Evolutionary conservation across 2,329 filamentous ascomycete species (phyloP), one percentile per base, ranked within the genome.

Genomic region (Aureobasidium leucospermi): DNA sequence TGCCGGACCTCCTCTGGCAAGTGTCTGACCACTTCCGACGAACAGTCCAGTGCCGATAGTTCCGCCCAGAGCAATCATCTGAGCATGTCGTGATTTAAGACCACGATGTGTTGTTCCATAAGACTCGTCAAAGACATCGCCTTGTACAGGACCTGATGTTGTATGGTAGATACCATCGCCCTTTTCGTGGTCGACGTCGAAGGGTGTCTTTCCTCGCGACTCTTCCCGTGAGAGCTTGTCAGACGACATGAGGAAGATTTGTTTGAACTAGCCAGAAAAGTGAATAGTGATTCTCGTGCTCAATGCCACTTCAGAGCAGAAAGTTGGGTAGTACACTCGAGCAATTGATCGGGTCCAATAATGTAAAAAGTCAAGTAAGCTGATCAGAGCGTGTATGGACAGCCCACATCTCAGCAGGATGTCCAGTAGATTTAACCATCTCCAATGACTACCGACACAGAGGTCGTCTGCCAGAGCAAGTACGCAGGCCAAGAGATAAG

Each of bases 51-150:
- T 55, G 32, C 64, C 63, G 46, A 73, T 68, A 0, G 66, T 67
- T 16, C 69, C 70, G 19, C 69, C 70, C 23, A 72, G 58, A 13
- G 70, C 69, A 49, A 69, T 68, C 67, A 68, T 72, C 49, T 72
- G 71, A 13, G 68, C 68, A 65, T 73, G 71, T 51, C 71, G 59
- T 52, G 70, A 73, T 60, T 74, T 75, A 57, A 76, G 65, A 6
- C 74, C 73, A 63, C 74, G 65, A 34, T 75, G 68, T 9, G 74
- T 76, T 7, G 64, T 67, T 46, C 74, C 69, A 61, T 68, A 72
- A 8, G 70, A 67, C 38, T 56, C 60, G 43, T 66, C 66, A 6
- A 67, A 59, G 9, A 68, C 61, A 23, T 67, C 65, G 23, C 62
- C 41, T 28, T 61, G 63, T 58, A 66, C 61, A 13, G 51, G 41